Base-by-base conservation (phyloP, 495 filamentous ascomycete genomes). In the Entonaema liquescens region DNA sequence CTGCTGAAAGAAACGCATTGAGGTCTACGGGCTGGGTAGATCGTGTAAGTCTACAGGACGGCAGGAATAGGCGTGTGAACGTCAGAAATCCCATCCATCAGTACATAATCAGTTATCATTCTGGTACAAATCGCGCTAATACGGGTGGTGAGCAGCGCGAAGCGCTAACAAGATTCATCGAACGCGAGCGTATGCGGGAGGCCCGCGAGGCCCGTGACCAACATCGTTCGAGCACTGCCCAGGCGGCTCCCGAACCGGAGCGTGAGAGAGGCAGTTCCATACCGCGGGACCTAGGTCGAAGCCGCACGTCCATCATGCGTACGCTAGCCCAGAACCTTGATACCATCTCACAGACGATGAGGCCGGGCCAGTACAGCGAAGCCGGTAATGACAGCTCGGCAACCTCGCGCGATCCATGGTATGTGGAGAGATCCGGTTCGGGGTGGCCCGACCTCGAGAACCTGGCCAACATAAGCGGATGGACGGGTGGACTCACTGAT, bases 371-470 rank as follows among this genome's bases (percentile, higher is more conserved):
- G 36, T 44, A 38, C n/a, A 62, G 59, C 44, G 71, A 63, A 8
- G 23, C 23, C 3, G 53, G 31, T 11, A 56, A 53, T 38, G 35
- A 64, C 1, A 70, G 36, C 21, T 21, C 57, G 36, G 13, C 42
- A 19, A 40, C 38, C 23, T 67, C 68, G 50, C 75, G 67, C 49
- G 75, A 67, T 54, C 68, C 68, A 19, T 67, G 63, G 60, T 56
- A 58, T 40, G n/a, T n/a, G 3, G 62, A 71, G 7, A 59, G 65
- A 59, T 56, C 42, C 21, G 59, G 35, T 1, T 52, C 78, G 70
- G 68, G 78, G 17, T 80, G 79, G 79, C 42, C 42, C 7, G 78
- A 79, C 15, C 59, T 78, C 0, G 79, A 81, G 33, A 59, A 74
- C 12, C 61, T 81, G 13, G 80, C 79, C 54, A 77, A 71, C 64